These are phyloP conservation scores for Wickerhamomyces chaumierensis DNA, from an alignment of 805 yeast species.

Conservation along the genomic window DNA sequence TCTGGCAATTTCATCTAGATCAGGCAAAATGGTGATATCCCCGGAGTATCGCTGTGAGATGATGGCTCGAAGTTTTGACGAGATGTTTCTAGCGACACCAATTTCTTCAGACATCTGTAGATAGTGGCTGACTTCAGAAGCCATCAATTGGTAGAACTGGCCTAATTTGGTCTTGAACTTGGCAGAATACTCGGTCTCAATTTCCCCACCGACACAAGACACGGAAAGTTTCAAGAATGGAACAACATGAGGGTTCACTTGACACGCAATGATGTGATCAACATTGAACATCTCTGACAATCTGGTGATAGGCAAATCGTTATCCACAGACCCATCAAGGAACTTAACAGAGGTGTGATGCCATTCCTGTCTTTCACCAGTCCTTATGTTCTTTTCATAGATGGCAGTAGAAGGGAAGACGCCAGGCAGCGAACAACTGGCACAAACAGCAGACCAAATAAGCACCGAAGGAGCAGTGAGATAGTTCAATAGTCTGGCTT, in stretches of 20 bases:
- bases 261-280: slow-evolving; percentile 94
- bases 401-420: slow-evolving; percentile 79
- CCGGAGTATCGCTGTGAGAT: slow-evolving; percentile 86
- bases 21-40: slow-evolving; percentile 86
- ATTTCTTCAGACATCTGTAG: slow-evolving; percentile 63
- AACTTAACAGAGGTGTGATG: slow-evolving; percentile 63
- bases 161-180: slow-evolving; percentile 40
- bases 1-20: slow-evolving; percentile 43
- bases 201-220: slow-evolving; percentile 57
- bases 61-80: slow-evolving; percentile 65
- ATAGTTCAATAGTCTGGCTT: slow-evolving; percentile 72
- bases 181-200: slow-evolving; percentile 49
- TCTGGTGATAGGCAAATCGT: slow-evolving; percentile 84
- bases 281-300: slow-evolving; percentile 95
- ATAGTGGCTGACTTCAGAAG: slow-evolving; percentile 70
- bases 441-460: slow-evolving; percentile 85
- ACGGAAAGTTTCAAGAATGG: slow-evolving; percentile 68
- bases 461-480: slow-evolving; percentile 73
- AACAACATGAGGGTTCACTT: slow-evolving; percentile 92
- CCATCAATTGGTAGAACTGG: slow-evolving; percentile 43
- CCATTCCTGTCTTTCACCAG: slow-evolving; percentile 76
- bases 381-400: slow-evolving; percentile 68
- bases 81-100: slow-evolving; percentile 62
- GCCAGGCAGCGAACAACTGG: slow-evolving; percentile 90
- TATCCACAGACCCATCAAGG: slow-evolving; percentile 94